These are phyloP conservation scores for Pouteria glomerata DNA, from an alignment of 148 eudicot species.

Conservation along the genomic window DNA sequence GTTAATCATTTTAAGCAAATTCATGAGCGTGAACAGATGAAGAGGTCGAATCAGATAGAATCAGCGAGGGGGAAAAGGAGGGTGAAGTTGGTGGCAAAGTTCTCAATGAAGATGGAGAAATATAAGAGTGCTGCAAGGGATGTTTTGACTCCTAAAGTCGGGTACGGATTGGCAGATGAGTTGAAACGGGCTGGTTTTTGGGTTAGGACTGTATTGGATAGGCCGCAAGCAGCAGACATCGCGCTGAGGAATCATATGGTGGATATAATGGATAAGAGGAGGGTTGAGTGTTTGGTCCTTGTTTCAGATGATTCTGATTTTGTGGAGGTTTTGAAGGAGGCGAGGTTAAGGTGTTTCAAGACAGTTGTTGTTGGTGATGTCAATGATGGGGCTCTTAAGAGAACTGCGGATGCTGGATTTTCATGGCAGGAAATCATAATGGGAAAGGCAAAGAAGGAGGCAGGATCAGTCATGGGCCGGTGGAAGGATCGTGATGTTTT, in stretches of 20 bases:
- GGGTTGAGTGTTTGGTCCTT: conserved; percentile 52
- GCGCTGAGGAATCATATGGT: conserved; percentile 60
- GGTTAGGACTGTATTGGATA: conserved; percentile 59
- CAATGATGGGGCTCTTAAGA: conserved; percentile 60
- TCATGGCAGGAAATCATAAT: conserved; percentile 77
- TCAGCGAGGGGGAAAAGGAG: conserved; percentile 62
- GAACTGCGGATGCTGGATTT: conserved; percentile 65
- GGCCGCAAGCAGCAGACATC: conserved; percentile 65
- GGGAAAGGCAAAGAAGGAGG: conserved; percentile 70
- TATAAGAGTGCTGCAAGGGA: conserved; percentile 56
- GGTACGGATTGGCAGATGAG: conserved; percentile 72
- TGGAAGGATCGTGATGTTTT: conserved; percentile 79
- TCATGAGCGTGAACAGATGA: conserved; percentile 66
- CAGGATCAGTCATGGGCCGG: conserved; percentile 57
- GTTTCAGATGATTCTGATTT: conserved; percentile 84
- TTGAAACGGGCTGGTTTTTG: conserved; percentile 76
- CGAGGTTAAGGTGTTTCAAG: conserved; percentile 71
- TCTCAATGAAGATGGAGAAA: conserved; percentile 69
- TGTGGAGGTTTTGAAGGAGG: conserved; percentile 59
- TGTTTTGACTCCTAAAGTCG: conserved; percentile 62
- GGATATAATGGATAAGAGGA: conserved; percentile 62
- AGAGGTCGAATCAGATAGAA: conserved; percentile 66
- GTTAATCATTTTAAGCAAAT: conserved; percentile 64
- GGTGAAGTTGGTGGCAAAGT: conserved; percentile 57
- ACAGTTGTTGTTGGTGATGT: conserved; percentile 78